Percentiles rank a stretch among this genome's conserved stretches.
These are phyloP conservation scores for Colletotrichum shisoi DNA, from an alignment of 2,329 filamentous ascomycete species.

Conservation along the genomic window DNA sequence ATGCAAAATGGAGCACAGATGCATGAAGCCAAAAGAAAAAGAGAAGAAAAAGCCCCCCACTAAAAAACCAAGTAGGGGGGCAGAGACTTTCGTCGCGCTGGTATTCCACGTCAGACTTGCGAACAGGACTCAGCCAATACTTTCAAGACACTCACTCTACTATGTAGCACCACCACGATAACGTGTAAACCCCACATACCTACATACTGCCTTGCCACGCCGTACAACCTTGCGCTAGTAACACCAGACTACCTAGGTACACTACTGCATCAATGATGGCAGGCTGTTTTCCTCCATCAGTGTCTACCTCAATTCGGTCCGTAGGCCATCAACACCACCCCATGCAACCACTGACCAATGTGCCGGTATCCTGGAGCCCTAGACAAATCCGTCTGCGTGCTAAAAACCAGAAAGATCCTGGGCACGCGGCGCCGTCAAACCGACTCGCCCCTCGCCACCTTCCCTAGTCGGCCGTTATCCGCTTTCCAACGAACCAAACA, in stretches of 20 bases:
- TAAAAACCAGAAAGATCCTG: not conserved
- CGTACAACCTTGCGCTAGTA: slow-evolving; percentile 19
- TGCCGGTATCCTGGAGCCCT: slow-evolving; percentile 9
- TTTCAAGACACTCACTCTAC: slow-evolving; percentile 22
- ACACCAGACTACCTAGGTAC: no score
- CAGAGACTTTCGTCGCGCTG: not conserved
- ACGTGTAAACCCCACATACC: not conserved
- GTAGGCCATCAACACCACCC: slow-evolving; percentile 10
- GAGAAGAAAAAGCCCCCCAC: no score
- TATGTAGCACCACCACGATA: not conserved
- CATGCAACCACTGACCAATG: slow-evolving; percentile 1
- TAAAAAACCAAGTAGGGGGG: no score
- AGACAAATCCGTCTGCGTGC: slow-evolving; percentile 6
- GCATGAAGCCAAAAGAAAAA: not conserved
- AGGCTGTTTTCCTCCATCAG: slow-evolving; percentile 14
- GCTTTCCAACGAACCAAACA: slow-evolving; percentile 32
- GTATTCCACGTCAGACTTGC: not conserved
- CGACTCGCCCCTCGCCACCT: slow-evolving; percentile 25
- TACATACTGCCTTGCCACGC: slow-evolving; percentile 1
- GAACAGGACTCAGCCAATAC: slow-evolving; percentile 20
- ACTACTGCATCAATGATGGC: slow-evolving; percentile 11
- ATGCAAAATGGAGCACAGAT: slow-evolving; percentile 33
- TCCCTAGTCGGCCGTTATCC: slow-evolving; percentile 14
- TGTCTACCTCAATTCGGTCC: slow-evolving; percentile 20
- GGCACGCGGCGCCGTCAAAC: slow-evolving; percentile 13